Conservation (phyloP, 164 flowering plant species). For the Platanus orientalis region DNA sequence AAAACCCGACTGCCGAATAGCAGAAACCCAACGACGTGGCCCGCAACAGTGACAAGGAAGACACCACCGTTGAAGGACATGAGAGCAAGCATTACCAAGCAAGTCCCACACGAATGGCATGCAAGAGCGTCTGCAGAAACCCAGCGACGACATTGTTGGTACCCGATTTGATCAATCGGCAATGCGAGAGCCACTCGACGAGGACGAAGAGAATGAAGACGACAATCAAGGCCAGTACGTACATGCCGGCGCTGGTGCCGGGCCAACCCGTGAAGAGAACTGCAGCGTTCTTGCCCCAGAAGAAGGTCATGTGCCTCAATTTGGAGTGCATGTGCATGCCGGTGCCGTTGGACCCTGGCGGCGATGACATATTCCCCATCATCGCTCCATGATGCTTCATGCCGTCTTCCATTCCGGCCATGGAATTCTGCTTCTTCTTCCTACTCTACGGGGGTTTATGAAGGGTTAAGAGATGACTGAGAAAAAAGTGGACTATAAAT, state of each 20-base stretch:
- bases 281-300: slow-evolving; percentile 17
- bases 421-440: too few relatives aligned
- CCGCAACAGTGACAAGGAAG: slow-evolving; percentile 3
- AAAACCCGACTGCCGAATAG: slow-evolving; percentile 10
- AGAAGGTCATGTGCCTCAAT: too few relatives aligned
- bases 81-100: slow-evolving; percentile 47
- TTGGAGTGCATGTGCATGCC: too few relatives aligned
- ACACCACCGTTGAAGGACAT: slow-evolving; percentile 25
- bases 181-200: slow-evolving; percentile 33
- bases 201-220: slow-evolving; percentile 22
- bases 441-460: too few relatives aligned
- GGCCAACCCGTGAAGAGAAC: slow-evolving; percentile 32
- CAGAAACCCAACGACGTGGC: slow-evolving; percentile 11
- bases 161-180: slow-evolving; percentile 6
- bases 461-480: too few relatives aligned
- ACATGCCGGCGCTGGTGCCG: slow-evolving; percentile 26
- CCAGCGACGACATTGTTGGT: slow-evolving; percentile 13
- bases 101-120: slow-evolving; percentile 32
- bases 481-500: too few relatives aligned
- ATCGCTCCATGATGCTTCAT: too few relatives aligned
- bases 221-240: slow-evolving; percentile 25
- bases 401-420: too few relatives aligned
- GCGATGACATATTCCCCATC: too few relatives aligned
- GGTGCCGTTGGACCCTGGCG: too few relatives aligned
- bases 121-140: slow-evolving; percentile 21